A percentile compares a stretch with the other conserved stretches of the same genome.
Evolutionary conservation across 148 eudicot species (phyloP).

Genomic region (Silene conica): DNA sequence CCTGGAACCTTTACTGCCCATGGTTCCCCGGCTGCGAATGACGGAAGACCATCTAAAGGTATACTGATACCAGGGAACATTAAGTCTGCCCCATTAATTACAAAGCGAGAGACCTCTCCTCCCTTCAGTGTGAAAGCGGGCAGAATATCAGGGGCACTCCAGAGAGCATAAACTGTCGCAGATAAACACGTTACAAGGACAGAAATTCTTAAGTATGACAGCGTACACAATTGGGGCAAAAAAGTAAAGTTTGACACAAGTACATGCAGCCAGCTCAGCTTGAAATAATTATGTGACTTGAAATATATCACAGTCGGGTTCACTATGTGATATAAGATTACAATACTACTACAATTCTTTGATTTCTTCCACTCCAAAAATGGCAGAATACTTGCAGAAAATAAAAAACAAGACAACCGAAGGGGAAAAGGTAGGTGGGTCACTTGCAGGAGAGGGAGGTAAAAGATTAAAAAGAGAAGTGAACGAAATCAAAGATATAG

Average conservation of each 20-base stretch:
- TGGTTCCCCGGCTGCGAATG: conserved; percentile 72
- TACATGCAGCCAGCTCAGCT: conserved; percentile 8
- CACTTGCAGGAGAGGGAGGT: no score
- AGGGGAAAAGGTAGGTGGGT: neutral
- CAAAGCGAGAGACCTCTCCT: conserved; percentile 90
- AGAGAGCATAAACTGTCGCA: conserved; percentile 80
- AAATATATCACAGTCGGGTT: neutral
- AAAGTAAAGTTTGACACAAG: neutral
- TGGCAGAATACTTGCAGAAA: neutral
- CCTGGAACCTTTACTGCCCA: conserved; percentile 97
- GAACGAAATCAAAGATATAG: neutral
- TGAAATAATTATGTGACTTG: neutral
- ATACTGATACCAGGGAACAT: conserved; percentile 91
- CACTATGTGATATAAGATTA: neutral
- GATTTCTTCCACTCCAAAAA: neutral
- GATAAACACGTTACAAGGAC: neutral
- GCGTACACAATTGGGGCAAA: neutral
- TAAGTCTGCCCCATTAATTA: conserved; percentile 93
- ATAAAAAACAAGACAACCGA: neutral
- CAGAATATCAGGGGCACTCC: conserved; percentile 86
- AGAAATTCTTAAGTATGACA: neutral
- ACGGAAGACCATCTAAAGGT: conserved; percentile 68
- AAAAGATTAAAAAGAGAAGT: no score
- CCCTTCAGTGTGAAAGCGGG: conserved; percentile 80
- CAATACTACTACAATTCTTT: neutral